These are phyloP conservation scores for Neofusicoccum cordaticola DNA, from an alignment of 2,329 filamentous ascomycete genomes.

Conservation along the genomic window DNA sequence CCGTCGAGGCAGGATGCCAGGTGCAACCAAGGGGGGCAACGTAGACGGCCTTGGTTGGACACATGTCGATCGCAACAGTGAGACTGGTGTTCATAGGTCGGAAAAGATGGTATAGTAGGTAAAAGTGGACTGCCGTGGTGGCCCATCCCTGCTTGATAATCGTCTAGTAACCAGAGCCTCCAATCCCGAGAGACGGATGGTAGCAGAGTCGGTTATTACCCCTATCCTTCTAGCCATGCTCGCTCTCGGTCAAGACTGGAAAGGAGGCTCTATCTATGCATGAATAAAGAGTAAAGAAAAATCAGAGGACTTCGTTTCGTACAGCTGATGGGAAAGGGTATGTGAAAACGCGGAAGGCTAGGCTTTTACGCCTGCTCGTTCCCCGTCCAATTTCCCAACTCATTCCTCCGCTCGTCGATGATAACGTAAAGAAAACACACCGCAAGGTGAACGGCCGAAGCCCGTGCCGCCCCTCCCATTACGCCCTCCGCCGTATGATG, in stretches of 20 bases:
- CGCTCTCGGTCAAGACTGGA: not conserved
- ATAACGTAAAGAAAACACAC: not conserved
- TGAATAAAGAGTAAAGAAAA: not conserved
- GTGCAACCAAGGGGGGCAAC: too few species aligned
- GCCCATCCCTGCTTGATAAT: not conserved
- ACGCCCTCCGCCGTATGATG: not conserved
- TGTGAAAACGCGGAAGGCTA: not conserved
- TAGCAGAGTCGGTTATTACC: not conserved
- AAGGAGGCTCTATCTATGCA: conserved; percentile 9
- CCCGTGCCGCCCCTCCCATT: conserved; percentile 1
- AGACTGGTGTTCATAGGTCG: too few species aligned
- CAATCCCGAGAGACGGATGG: not conserved
- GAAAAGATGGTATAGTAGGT: not conserved
- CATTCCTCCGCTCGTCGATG: not conserved
- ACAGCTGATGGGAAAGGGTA: not conserved
- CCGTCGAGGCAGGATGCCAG: too few species aligned
- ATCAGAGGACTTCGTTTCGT: conserved; percentile 3
- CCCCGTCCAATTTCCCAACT: not conserved
- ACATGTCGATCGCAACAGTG: too few species aligned
- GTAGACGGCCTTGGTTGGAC: too few species aligned
- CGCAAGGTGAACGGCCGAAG: not conserved
- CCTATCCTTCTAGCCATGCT: not conserved
- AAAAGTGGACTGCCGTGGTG: not conserved
- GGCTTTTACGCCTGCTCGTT: not conserved
- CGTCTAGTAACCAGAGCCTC: not conserved